These are phyloP conservation scores for Termitomyces sp. DNA, from an alignment of 768 basidiomycete species.

Conservation along the genomic window DNA sequence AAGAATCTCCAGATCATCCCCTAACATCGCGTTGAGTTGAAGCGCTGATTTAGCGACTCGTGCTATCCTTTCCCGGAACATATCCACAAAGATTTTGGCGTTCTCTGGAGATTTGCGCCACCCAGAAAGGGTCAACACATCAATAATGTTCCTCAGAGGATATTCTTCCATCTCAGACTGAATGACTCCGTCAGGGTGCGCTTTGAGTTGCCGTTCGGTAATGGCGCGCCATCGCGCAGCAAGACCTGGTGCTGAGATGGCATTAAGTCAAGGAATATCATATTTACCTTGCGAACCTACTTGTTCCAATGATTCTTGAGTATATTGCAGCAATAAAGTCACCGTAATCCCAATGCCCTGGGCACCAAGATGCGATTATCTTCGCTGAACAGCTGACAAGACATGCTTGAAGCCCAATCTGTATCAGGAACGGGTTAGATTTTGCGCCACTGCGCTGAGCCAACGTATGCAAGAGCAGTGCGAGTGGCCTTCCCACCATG, in stretches of 20 bases:
- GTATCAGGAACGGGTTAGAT: background rate
- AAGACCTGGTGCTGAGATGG: slow-evolving; percentile 11
- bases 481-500: background rate
- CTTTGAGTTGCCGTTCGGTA: slow-evolving; percentile 18
- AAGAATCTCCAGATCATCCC: background rate
- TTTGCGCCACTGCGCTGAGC: background rate
- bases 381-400: slow-evolving; percentile 30
- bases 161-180: slow-evolving; percentile 12
- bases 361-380: slow-evolving; percentile 37
- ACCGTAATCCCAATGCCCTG: slow-evolving; percentile 35
- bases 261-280: background rate
- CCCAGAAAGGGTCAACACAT: background rate
- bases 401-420: slow-evolving; percentile 19
- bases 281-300: slow-evolving; percentile 16
- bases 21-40: background rate
- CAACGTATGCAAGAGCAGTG: background rate
- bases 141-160: background rate
- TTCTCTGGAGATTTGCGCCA: background rate
- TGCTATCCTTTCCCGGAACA: background rate
- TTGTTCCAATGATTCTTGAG: slow-evolving; percentile 29
- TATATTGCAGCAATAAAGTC: slow-evolving; percentile 31
- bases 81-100: background rate
- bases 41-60: background rate
- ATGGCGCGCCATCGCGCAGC: slow-evolving; percentile 22
- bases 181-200: slow-evolving; percentile 14